These are phyloP conservation scores for Sanguinoderma infundibulare DNA, from an alignment of 1,284 basidiomycete species.

Conservation along the genomic window DNA sequence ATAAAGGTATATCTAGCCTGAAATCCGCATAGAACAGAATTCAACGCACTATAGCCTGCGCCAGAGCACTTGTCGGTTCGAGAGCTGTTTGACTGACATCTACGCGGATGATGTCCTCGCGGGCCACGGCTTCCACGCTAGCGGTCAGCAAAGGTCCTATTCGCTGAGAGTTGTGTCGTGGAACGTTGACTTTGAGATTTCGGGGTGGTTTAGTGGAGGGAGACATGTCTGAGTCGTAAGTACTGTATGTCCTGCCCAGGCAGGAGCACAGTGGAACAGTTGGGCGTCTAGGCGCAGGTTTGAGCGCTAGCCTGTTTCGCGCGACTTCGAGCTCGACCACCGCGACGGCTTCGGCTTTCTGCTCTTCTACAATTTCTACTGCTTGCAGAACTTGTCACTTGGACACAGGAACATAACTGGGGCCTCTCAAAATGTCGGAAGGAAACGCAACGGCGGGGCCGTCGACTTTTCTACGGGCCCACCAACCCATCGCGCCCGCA, in stretches of 20 bases:
- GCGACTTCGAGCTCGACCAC: slow-evolving; percentile 19
- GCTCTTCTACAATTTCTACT: not conserved
- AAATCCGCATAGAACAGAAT: not conserved
- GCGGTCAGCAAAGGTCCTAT: slow-evolving; percentile 64
- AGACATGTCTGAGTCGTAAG: slow-evolving; percentile 48
- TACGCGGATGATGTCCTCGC: slow-evolving; percentile 49
- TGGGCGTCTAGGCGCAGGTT: not conserved
- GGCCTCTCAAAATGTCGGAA: slow-evolving; percentile 13
- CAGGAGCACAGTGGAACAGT: no score
- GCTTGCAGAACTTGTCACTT: not conserved
- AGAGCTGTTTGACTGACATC: slow-evolving; percentile 65
- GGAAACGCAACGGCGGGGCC: slow-evolving; percentile 23
- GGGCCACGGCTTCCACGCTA: slow-evolving; percentile 60
- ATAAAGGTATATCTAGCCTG: not conserved
- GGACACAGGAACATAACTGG: not conserved
- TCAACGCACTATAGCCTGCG: slow-evolving; percentile 61
- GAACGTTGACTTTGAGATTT: slow-evolving; percentile 65
- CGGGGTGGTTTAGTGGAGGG: slow-evolving; percentile 52
- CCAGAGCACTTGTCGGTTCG: slow-evolving; percentile 54
- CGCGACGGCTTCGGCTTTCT: not conserved
- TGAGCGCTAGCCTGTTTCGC: slow-evolving; percentile 9
- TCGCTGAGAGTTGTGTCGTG: slow-evolving; percentile 74
- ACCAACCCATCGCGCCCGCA: slow-evolving; percentile 26
- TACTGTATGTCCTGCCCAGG: not conserved
- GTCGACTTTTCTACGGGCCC: slow-evolving; percentile 23